Conservation (phyloP, 345 rosid genomes). For the Lagerstroemia speciosa region DNA sequence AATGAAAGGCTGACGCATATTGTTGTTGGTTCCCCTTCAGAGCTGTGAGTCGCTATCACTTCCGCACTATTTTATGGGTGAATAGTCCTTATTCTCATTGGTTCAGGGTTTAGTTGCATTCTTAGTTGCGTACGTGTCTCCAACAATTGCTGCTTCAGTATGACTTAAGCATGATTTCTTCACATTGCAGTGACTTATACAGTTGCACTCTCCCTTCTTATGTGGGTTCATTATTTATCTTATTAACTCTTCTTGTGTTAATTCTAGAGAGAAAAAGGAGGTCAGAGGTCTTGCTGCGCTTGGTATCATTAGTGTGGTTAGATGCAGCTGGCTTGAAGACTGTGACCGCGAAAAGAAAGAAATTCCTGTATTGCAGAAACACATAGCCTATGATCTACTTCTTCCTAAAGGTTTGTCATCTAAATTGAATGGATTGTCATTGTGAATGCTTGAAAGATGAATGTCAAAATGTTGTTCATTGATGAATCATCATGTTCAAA, state of each 20-base stretch:
- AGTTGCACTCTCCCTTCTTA: background rate
- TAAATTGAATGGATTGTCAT: background rate
- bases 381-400: conserved; percentile 62
- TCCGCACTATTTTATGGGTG: background rate
- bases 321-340: conserved; percentile 83
- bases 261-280: conserved; percentile 69
- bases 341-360: conserved; percentile 70
- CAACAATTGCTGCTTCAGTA: background rate
- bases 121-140: background rate
- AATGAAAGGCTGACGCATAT: conserved; percentile 80
- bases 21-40: conserved; percentile 80
- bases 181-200: background rate
- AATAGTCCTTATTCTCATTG: background rate
- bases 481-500: background rate
- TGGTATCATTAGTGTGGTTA: conserved; percentile 75
- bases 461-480: background rate
- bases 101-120: background rate
- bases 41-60: conserved; percentile 44
- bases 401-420: conserved; percentile 68
- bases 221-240: conserved; percentile 10
- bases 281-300: conserved; percentile 72
- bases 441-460: background rate
- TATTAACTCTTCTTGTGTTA: conserved; percentile 9
- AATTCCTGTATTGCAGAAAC: conserved; percentile 48
- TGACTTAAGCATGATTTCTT: conserved; percentile 1